A percentile compares a stretch with the other conserved stretches of the same genome.
These are phyloP conservation scores for Candida piceae DNA, from an alignment of 805 yeast genomes.

Conservation along the genomic window DNA sequence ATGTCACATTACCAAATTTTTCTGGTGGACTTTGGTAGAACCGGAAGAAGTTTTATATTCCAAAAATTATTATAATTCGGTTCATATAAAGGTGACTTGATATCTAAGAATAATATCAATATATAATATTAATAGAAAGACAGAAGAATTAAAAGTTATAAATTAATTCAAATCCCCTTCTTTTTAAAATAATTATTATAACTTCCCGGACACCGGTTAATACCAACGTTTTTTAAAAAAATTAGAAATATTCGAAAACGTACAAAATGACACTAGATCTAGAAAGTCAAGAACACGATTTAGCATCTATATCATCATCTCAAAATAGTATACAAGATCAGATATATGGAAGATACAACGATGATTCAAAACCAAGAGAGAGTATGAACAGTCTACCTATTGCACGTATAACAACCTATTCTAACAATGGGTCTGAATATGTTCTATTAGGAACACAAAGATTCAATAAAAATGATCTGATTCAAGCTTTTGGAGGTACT, in stretches of 20 bases:
- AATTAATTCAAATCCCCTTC: too few relatives aligned
- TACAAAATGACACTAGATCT: conserved; percentile 28
- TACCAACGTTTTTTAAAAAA: too few relatives aligned
- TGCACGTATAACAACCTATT: conserved; percentile 2
- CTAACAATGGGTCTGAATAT: conserved; percentile 26
- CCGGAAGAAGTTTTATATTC: too few relatives aligned
- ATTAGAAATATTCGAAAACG: too few relatives aligned
- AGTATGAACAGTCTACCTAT: neutral
- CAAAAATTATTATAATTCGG: too few relatives aligned
- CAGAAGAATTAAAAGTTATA: too few relatives aligned
- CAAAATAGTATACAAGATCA: neutral
- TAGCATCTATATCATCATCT: neutral
- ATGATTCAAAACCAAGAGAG: neutral
- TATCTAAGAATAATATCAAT: too few relatives aligned
- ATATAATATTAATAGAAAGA: too few relatives aligned
- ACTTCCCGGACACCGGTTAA: too few relatives aligned
- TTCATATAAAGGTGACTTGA: too few relatives aligned
- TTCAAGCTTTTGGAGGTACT: conserved; percentile 77
- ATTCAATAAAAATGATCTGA: conserved; percentile 56
- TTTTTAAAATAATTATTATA: neutral
- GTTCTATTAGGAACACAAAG: conserved; percentile 68
- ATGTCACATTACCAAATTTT: too few relatives aligned
- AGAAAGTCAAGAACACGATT: conserved; percentile 33
- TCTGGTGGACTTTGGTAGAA: too few relatives aligned
- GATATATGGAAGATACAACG: neutral